A percentile compares a stretch with the other conserved stretches of the same genome.
Conservation (phyloP, 1,284 basidiomycete species). For the Naganishia sp. region DNA sequence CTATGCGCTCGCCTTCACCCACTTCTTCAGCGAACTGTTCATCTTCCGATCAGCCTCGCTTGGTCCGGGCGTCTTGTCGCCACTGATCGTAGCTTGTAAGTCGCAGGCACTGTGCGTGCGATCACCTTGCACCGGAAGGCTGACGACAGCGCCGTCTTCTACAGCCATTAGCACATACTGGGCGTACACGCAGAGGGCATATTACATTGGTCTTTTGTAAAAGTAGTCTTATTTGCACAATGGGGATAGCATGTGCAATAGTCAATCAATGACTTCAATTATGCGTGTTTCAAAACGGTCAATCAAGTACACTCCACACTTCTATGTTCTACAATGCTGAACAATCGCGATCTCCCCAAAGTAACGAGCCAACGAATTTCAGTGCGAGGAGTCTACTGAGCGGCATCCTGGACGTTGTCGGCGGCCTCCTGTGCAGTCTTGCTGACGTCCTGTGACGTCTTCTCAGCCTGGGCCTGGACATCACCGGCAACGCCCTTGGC, state of each 20-base stretch:
- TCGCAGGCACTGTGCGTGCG: background rate
- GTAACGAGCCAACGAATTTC: background rate
- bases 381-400: constrained; percentile 2
- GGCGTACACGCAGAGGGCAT: constrained; percentile 18
- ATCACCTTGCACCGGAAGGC: background rate
- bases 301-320: too few relatives aligned
- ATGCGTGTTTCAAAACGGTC: too few relatives aligned
- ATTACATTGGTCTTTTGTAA: constrained; percentile 18
- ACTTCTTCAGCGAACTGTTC: constrained; percentile 83
- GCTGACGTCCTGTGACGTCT: constrained; percentile 3
- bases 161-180: constrained; percentile 22
- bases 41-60: constrained; percentile 77
- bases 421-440: constrained; percentile 6
- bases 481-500: constrained; percentile 9
- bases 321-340: too few relatives aligned
- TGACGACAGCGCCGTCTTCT: background rate
- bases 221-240: too few relatives aligned
- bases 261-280: too few relatives aligned
- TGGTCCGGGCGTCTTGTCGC: constrained; percentile 67
- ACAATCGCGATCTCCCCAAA: too few relatives aligned
- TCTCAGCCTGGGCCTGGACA: background rate
- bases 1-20: constrained; percentile 84
- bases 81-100: constrained; percentile 85
- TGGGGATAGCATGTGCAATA: too few relatives aligned
- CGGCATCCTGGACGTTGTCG: constrained; percentile 5